Evolutionary conservation across 2,329 filamentous ascomycete genomes (phyloP).

Genomic region (Aureobasidium sp.): DNA sequence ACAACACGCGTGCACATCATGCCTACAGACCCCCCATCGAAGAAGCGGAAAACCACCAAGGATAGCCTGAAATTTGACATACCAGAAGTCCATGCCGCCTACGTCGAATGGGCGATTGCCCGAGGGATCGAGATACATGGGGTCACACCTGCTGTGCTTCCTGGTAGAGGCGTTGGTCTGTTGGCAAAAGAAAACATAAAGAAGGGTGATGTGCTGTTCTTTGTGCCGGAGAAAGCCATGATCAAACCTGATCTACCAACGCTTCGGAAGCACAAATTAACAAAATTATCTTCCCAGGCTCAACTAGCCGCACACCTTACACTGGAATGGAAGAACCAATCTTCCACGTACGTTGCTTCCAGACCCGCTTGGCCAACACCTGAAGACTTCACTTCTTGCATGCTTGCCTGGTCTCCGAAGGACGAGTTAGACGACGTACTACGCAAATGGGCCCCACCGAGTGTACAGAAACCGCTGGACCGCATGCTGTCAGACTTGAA

Average conservation of each 20-base stretch:
- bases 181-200: conserved; percentile 61
- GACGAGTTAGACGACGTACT: conserved; percentile 41
- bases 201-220: conserved; percentile 55
- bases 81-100: conserved; percentile 41
- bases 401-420: conserved; percentile 42
- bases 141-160: conserved; percentile 59
- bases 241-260: conserved; percentile 53
- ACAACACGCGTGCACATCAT: not conserved
- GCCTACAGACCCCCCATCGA: not conserved
- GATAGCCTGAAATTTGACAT: not conserved
- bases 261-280: conserved; percentile 36
- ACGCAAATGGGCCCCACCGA: conserved; percentile 34
- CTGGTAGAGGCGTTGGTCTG: conserved; percentile 70
- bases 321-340: not conserved
- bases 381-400: conserved; percentile 51
- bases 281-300: conserved; percentile 46
- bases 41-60: not conserved
- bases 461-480: conserved; percentile 27
- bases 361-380: conserved; percentile 59
- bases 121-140: conserved; percentile 62
- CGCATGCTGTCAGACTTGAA: conserved; percentile 27
- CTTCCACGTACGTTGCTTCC: conserved; percentile 45
- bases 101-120: conserved; percentile 60
- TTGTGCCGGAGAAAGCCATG: conserved; percentile 57
- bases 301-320: conserved; percentile 52